These are phyloP conservation scores for Leucosporidium yakuticum DNA, from an alignment of 768 basidiomycete species.

Conservation along the genomic window DNA sequence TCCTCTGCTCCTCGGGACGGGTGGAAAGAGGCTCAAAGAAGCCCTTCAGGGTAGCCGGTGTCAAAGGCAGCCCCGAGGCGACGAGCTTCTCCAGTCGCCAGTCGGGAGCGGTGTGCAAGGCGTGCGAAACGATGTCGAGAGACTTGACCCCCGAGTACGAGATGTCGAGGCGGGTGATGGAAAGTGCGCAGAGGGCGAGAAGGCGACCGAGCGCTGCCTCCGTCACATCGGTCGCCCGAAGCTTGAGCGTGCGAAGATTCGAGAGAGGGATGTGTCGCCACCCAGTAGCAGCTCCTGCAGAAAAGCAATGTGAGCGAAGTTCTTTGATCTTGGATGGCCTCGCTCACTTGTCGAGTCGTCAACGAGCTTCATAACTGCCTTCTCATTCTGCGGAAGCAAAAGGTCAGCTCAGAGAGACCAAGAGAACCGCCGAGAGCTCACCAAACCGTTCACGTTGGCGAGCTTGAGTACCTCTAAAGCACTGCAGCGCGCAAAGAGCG, in stretches of 20 bases:
- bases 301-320: too few relatives aligned
- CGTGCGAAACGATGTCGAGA: constrained; percentile 33
- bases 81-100: constrained; percentile 35
- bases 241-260: constrained; percentile 31
- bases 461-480: constrained; percentile 35
- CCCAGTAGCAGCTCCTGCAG: constrained; percentile 10
- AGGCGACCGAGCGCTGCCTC: constrained; percentile 32
- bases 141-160: constrained; percentile 31
- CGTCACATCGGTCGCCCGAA: constrained; percentile 32
- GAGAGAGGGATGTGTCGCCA: constrained; percentile 27
- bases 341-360: constrained; percentile 11
- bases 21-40: constrained; percentile 30
- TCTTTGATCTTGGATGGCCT: not conserved
- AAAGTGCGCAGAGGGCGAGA: constrained; percentile 27
- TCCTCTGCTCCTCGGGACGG: constrained; percentile 7
- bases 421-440: not conserved
- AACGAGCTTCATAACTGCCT: constrained; percentile 16
- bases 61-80: constrained; percentile 31
- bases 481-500: constrained; percentile 25
- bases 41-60: constrained; percentile 22
- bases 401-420: not conserved
- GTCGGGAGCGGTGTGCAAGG: constrained; percentile 16
- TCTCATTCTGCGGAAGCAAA: constrained; percentile 18
- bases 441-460: constrained; percentile 24
- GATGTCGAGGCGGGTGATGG: constrained; percentile 35